Percentiles rank a stretch among this genome's conserved stretches.
These are phyloP conservation scores for sorghum (Sorghum bicolor) DNA, from an alignment of 176 grass and related monocot species.

Conservation along the genomic window Sorghum_bicolor_NCBIv3 NC_012878.2:50180001-50180500, in stretches of 20 bases:
- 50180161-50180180: slow-evolving; percentile 98
- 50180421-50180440: no score
- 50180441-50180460: slow-evolving; percentile 30
- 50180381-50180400: neutral
- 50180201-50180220: slow-evolving; percentile 25
- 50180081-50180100: slow-evolving; percentile 47
- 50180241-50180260: neutral
- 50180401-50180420: slow-evolving; percentile 2
- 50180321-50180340: slow-evolving; percentile 43
- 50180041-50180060: neutral
- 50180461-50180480: neutral
- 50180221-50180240: neutral
- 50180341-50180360: slow-evolving; percentile 25
- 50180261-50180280: neutral
- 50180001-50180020: slow-evolving; percentile 13
- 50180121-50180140: slow-evolving; percentile 89
- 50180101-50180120: slow-evolving; percentile 97
- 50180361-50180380: slow-evolving; percentile 8
- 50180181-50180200: slow-evolving; percentile 64
- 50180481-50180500: neutral
- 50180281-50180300: neutral
- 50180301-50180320: slow-evolving; percentile 22
- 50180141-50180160: slow-evolving; percentile 98
- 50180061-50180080: slow-evolving; percentile 54
- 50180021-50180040: slow-evolving; percentile 28